Evolutionary conservation across 1,284 basidiomycete genomes (phyloP).

Genomic region (Uromyces viciae-fabae): DNA sequence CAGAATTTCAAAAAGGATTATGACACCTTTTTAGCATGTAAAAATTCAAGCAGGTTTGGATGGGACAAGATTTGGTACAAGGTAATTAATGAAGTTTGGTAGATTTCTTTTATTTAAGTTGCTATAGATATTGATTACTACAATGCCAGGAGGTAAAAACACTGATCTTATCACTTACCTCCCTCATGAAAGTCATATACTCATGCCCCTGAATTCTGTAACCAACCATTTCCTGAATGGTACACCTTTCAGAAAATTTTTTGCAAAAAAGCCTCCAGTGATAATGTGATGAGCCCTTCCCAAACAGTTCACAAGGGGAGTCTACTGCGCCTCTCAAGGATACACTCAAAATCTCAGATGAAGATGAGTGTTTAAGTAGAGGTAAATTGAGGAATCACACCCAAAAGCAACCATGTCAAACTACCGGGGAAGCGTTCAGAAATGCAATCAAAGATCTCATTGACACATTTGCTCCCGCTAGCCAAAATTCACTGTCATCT

Average conservation of each 20-base stretch:
- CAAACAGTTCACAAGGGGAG: not conserved
- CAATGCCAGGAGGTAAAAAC: not conserved
- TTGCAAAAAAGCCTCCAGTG: not conserved
- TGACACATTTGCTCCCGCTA: not conserved
- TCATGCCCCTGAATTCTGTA: not conserved
- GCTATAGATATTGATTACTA: not conserved
- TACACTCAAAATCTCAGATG: not conserved
- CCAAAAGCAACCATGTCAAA: not conserved
- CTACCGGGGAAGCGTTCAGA: not conserved
- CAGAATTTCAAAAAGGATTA: not conserved
- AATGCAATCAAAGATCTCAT: not conserved
- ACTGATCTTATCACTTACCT: no score
- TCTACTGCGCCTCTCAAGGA: not conserved
- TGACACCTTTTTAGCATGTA: not conserved
- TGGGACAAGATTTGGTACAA: not conserved
- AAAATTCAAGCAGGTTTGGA: not conserved
- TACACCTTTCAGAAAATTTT: not conserved
- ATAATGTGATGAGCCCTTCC: not conserved
- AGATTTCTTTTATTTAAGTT: not conserved
- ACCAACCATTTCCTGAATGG: conserved; percentile 1
- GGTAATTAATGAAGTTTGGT: not conserved
- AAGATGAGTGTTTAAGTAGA: not conserved
- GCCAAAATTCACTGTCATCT: not conserved
- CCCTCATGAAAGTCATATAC: not conserved
- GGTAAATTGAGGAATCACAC: not conserved